Percentiles rank a stretch among this genome's conserved stretches.
Evolutionary conservation across 148 eudicot species (phyloP).

Genomic region (Spergularia bocconei): DNA sequence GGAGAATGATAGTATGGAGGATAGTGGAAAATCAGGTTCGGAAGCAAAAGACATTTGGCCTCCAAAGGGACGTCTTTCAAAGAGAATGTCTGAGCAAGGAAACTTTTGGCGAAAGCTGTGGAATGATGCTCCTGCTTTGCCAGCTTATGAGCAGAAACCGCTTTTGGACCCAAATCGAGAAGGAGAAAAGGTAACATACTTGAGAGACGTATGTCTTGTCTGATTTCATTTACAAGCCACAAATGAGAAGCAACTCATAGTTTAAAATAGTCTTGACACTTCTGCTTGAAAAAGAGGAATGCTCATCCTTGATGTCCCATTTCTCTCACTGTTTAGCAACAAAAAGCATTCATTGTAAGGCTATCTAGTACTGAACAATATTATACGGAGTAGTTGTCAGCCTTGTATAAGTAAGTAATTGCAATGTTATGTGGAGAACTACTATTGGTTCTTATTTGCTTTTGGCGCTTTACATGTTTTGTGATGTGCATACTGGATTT

Average conservation of each 20-base stretch:
- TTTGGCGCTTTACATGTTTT: constrained; percentile 3
- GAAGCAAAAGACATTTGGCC: constrained; percentile 58
- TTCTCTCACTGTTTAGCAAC: background rate
- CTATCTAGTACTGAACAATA: background rate
- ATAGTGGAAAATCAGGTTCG: constrained; percentile 28
- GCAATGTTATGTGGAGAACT: background rate
- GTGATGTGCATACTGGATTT: background rate
- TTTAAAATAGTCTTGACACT: background rate
- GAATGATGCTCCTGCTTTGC: constrained; percentile 77
- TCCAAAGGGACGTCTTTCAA: constrained; percentile 83
- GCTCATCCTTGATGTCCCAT: background rate
- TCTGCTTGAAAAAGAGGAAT: background rate
- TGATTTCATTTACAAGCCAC: background rate
- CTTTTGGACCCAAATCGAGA: constrained; percentile 87
- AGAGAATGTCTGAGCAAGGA: constrained; percentile 86
- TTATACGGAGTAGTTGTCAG: background rate
- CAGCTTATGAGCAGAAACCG: constrained; percentile 87
- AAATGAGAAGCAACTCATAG: too few species aligned
- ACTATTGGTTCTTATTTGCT: background rate
- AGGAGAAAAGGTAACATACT: constrained; percentile 78
- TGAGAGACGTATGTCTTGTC: background rate
- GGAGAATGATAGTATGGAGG: constrained; percentile 49
- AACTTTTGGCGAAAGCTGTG: constrained; percentile 91
- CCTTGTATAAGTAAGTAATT: background rate
- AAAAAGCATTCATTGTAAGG: background rate